Conservation (phyloP, 2,329 filamentous ascomycete genomes). For the Fusarium sp. region DNA sequence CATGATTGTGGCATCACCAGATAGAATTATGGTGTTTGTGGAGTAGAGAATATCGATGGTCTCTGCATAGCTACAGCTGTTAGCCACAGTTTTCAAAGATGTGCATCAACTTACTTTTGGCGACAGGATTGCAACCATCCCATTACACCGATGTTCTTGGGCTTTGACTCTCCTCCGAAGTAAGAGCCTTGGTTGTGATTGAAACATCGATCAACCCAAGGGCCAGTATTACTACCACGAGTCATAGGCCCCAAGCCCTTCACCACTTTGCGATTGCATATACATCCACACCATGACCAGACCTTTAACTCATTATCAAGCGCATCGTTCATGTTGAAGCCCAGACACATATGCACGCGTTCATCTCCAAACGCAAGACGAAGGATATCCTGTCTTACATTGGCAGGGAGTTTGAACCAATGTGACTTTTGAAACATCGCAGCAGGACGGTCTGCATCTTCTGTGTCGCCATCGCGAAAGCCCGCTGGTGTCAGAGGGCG, state of each 20-base stretch:
- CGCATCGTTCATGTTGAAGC: not conserved
- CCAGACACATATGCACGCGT: not conserved
- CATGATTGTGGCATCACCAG: not conserved
- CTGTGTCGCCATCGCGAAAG: not conserved
- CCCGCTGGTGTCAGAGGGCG: not conserved
- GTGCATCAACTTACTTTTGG: constrained; percentile 1
- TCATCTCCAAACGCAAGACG: not conserved
- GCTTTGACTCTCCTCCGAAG: not conserved
- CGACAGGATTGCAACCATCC: constrained; percentile 15
- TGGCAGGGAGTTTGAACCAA: not conserved
- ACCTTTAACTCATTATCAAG: no score
- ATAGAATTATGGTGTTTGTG: constrained; percentile 8
- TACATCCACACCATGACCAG: not conserved
- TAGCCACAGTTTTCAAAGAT: not conserved
- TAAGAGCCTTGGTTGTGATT: not conserved
- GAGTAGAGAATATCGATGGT: constrained; percentile 8
- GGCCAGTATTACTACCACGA: not conserved
- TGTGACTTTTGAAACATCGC: not conserved
- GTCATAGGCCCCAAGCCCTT: not conserved
- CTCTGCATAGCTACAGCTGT: constrained; percentile 17
- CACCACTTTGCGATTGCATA: not conserved
- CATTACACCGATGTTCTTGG: not conserved
- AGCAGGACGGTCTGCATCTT: not conserved
- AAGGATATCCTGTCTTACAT: constrained; percentile 9
- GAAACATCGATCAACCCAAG: constrained; percentile 4